phyloP scores from a whole-genome alignment of 805 yeast species.

The Isabelozyma pseudorhagii region DNA sequence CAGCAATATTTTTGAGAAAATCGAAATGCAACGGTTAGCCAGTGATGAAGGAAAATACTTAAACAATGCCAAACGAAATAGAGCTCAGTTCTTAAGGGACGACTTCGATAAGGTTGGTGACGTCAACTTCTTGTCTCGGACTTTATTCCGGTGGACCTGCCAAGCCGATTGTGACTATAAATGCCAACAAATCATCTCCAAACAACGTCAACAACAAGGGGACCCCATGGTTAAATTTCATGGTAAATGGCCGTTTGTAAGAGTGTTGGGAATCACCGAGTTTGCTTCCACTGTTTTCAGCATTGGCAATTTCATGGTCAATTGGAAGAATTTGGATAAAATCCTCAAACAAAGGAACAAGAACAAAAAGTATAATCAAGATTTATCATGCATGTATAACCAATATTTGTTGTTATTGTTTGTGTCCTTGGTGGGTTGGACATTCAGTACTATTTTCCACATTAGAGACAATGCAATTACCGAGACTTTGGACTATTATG shows the following conservation, averaged over 20 bases:
- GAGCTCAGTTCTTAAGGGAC: neutral
- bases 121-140: conserved; percentile 14
- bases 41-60: conserved; percentile 1
- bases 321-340: conserved; percentile 25
- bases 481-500: conserved; percentile 40
- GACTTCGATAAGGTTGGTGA: conserved; percentile 9
- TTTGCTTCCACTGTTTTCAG: conserved; percentile 33
- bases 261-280: conserved; percentile 37
- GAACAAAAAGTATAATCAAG: conserved; percentile 8
- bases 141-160: conserved; percentile 32
- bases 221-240: conserved; percentile 35
- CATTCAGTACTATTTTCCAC: conserved; percentile 35
- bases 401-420: conserved; percentile 28
- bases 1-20: conserved; percentile 9
- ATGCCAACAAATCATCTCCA: conserved; percentile 35
- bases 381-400: conserved; percentile 18
- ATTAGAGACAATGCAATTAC: conserved; percentile 33
- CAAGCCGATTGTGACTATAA: conserved; percentile 35
- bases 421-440: conserved; percentile 35
- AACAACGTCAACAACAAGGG: conserved; percentile 12
- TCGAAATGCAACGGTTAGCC: conserved; percentile 7
- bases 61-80: neutral
- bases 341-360: conserved; percentile 23
- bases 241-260: conserved; percentile 43
- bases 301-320: conserved; percentile 32